phyloP scores from a whole-genome alignment of 441 rosid genomes.

The Mallotus repandus region DNA sequence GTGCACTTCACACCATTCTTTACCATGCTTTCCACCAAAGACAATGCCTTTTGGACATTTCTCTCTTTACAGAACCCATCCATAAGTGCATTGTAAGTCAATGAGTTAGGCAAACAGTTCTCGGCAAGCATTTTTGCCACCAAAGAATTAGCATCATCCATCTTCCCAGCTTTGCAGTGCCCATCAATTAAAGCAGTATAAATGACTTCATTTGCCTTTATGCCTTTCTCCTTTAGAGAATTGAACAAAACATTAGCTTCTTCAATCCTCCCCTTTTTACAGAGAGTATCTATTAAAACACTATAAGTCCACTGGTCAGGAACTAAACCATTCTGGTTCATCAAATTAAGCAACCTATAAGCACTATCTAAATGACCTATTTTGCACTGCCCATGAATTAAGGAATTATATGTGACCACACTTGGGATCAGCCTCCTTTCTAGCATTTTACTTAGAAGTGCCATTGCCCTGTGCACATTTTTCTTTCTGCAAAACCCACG shows the following conservation, averaged over 20 bases:
- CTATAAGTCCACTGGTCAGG: constrained; percentile 73
- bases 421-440: constrained; percentile 46
- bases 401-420: constrained; percentile 61
- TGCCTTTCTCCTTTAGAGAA: constrained; percentile 63
- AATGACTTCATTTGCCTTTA: constrained; percentile 64
- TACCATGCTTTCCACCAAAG: constrained; percentile 48
- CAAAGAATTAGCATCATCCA: constrained; percentile 48
- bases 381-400: constrained; percentile 69
- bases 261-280: constrained; percentile 56
- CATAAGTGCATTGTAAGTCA: constrained; percentile 66
- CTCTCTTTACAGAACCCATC: constrained; percentile 60
- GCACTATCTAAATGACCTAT: constrained; percentile 66
- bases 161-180: constrained; percentile 62
- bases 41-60: constrained; percentile 43
- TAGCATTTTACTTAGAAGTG: constrained; percentile 52
- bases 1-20: constrained; percentile 47
- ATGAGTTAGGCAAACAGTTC: constrained; percentile 55
- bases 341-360: constrained; percentile 58
- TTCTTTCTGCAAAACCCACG: constrained; percentile 56
- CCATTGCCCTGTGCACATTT: constrained; percentile 77
- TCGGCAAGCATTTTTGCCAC: constrained; percentile 52
- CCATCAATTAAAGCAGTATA: constrained; percentile 80
- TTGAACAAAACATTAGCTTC: constrained; percentile 61
- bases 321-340: constrained; percentile 51
- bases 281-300: constrained; percentile 54